Conservation (phyloP, 345 rosid genomes). For the Hevea brasiliensis region DNA sequence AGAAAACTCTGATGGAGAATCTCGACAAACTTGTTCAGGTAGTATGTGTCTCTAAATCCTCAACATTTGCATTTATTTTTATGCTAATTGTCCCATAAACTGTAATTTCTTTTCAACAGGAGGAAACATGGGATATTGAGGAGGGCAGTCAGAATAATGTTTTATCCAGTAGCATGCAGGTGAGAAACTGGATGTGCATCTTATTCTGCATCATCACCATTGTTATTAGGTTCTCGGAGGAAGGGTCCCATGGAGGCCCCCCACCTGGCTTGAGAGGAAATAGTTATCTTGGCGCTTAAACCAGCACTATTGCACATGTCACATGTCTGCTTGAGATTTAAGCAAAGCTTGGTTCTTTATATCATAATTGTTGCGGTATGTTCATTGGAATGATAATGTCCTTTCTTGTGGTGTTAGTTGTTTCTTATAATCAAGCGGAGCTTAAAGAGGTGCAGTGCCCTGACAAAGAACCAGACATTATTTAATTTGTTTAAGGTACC, state of each 20-base stretch:
- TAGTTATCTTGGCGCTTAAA: not conserved
- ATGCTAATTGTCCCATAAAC: slow-evolving; percentile 25
- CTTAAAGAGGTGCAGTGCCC: slow-evolving; percentile 90
- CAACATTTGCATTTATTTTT: slow-evolving; percentile 9
- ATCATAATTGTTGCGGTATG: not conserved
- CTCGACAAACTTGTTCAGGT: slow-evolving; percentile 97
- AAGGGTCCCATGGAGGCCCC: not conserved
- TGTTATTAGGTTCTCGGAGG: not conserved
- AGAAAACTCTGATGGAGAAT: slow-evolving; percentile 94
- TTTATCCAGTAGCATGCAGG: slow-evolving; percentile 95
- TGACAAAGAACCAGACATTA: slow-evolving; percentile 83
- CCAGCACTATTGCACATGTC: not conserved
- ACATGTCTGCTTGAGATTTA: not conserved
- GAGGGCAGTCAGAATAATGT: slow-evolving; percentile 95
- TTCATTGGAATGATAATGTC: slow-evolving; percentile 11
- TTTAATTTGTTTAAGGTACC: slow-evolving; percentile 86
- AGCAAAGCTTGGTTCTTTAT: not conserved
- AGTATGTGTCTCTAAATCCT: slow-evolving; percentile 22
- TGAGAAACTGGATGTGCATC: slow-evolving; percentile 24
- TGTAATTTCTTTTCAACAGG: slow-evolving; percentile 43
- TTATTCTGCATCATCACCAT: not conserved
- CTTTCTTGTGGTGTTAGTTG: slow-evolving; percentile 46
- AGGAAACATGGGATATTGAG: slow-evolving; percentile 98
- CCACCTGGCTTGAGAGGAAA: not conserved
- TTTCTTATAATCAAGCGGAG: slow-evolving; percentile 92